Base-by-base conservation (phyloP, 306 rosid species). In the Citrullus amarus region DNA sequence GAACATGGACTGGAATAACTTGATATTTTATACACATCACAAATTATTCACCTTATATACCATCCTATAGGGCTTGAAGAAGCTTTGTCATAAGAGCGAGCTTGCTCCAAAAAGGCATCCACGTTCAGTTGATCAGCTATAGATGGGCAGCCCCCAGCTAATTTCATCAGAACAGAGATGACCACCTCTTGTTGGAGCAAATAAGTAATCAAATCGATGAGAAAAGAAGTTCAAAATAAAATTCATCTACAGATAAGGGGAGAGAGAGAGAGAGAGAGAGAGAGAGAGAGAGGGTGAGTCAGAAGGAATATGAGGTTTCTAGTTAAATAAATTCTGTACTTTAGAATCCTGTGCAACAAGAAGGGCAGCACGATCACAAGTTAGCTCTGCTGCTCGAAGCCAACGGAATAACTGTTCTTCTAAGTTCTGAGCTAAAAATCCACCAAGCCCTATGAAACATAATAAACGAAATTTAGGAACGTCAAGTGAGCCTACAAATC, bases 321-420 rank as follows among this genome's bases (percentile, higher is more conserved):
- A 44, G 67, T 55, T 57, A 55, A n/a, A 76, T 69, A 50, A 25
- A 71, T 36, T 43, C 15, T 77, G 77, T 89, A 95, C 99, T 91
- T 87, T 91, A 59, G 99, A 96, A 77, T 95, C 93, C 88, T 92
- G 97, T 16, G 99, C 97, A 85, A 95, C 99, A 55, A 95, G 97
- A 87, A 95, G 97, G 79, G 99, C 97, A 41, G 97, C 99, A 60
- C 97, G 97, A 76, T 92, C 99, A 88, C 99, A 95, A 78, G 97
- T 95, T 86, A 95, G 81, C 86, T 95, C 99, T 53, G 99, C 99
- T 53, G 99, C 90, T 87, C 97, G 89, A 80, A 95, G 92, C 99
- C 99, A 95, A 79, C 97, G 99, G 53, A 92, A 84, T 77, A 95
- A 75, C 82, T 92, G 97, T 83, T 95, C 99, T 86, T 95, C 97